Conservation (phyloP, 129 eudicot genomes). For the Solidago caesia region DNA sequence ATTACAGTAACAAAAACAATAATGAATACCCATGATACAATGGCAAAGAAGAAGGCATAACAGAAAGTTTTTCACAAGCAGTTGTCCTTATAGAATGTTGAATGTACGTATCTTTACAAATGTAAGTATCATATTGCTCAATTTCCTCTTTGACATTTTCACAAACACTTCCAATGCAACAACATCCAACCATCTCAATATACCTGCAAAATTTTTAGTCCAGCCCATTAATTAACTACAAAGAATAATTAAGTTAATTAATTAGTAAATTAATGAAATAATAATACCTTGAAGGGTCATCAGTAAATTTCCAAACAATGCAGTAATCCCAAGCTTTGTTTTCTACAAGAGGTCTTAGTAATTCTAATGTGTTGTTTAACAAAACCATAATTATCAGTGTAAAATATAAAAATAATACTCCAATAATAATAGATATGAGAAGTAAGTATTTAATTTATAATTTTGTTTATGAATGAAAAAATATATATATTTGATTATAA, state of each 20-base stretch:
- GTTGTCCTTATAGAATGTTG: constrained; percentile 42
- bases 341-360: constrained; percentile 53
- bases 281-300: constrained; percentile 68
- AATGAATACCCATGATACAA: constrained; percentile 62
- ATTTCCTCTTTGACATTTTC: constrained; percentile 40
- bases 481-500: no score
- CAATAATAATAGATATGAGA: no score
- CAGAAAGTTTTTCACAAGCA: constrained; percentile 57
- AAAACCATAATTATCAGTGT: constrained; percentile 27
- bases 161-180: constrained; percentile 55
- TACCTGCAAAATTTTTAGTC: constrained; percentile 36
- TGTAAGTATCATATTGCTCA: constrained; percentile 4
- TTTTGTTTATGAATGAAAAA: no score
- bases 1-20: neutral
- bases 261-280: neutral
- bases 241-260: neutral
- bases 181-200: constrained; percentile 65
- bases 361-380: constrained; percentile 35
- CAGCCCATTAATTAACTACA: neutral
- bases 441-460: no score
- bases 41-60: constrained; percentile 54
- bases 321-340: constrained; percentile 66
- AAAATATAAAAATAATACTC: neutral
- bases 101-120: constrained; percentile 51
- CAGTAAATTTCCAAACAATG: constrained; percentile 65